Evolutionary conservation across 768 basidiomycete species (phyloP).

Genomic region (Pisolithus tinctorius): DNA sequence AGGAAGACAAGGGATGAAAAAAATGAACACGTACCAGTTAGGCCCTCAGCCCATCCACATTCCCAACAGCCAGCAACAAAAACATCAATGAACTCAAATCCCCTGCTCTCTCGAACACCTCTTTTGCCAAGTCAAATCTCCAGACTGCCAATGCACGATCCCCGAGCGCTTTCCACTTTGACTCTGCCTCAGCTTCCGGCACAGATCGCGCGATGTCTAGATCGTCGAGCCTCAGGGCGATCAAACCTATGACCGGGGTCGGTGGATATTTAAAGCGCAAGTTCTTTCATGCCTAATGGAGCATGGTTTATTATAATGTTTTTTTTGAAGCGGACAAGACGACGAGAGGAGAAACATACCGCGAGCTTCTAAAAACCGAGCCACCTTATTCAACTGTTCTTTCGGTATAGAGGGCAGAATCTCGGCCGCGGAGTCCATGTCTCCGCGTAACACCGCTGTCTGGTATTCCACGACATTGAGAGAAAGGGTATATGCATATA

Average conservation of each 20-base stretch:
- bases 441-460: conserved; percentile 86
- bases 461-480: conserved; percentile 93
- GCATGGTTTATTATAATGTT: not conserved
- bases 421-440: conserved; percentile 77
- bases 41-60: conserved; percentile 21
- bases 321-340: not conserved
- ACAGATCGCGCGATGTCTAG: conserved; percentile 70
- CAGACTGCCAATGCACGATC: conserved; percentile 89
- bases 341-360: conserved; percentile 38
- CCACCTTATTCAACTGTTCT: conserved; percentile 88
- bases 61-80: conserved; percentile 73
- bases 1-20: too few species aligned
- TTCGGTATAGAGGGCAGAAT: conserved; percentile 81
- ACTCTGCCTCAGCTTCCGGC: conserved; percentile 65
- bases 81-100: conserved; percentile 88
- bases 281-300: conserved; percentile 74
- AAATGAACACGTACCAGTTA: not conserved
- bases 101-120: conserved; percentile 81
- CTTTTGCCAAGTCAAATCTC: conserved; percentile 89
- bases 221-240: conserved; percentile 81
- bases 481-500: conserved; percentile 77
- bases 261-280: conserved; percentile 85
- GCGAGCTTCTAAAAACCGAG: conserved; percentile 87
- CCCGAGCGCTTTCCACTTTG: conserved; percentile 91
- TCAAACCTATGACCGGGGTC: conserved; percentile 98